Conservation (phyloP, 179 eudicot genomes). For the Silene vulgaris region DNA sequence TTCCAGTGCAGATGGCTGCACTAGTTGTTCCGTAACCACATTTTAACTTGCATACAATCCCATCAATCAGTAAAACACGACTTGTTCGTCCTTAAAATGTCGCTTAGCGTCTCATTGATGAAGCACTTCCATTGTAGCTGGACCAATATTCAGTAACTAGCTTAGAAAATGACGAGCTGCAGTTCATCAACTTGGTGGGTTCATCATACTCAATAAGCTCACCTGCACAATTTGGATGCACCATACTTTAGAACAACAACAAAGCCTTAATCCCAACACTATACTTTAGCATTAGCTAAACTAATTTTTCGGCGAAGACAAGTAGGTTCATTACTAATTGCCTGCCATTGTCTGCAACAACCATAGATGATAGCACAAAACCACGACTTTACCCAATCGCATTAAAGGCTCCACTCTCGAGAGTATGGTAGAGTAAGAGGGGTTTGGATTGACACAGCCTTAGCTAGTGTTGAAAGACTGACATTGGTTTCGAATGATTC, state of each 20-base stretch:
- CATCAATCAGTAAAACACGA: too few species aligned
- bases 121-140: slow-evolving; percentile 33
- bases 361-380: too few species aligned
- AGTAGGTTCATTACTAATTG: too few species aligned
- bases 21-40: neutral
- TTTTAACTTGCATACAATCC: neutral
- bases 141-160: slow-evolving; percentile 67
- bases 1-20: neutral
- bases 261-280: neutral
- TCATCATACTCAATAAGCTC: slow-evolving; percentile 52
- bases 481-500: too few species aligned
- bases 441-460: too few species aligned
- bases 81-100: neutral
- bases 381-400: too few species aligned
- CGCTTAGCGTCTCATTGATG: neutral
- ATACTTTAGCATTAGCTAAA: neutral
- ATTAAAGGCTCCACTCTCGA: too few species aligned
- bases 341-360: too few species aligned
- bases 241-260: neutral
- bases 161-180: slow-evolving; percentile 40
- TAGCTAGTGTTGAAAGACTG: too few species aligned
- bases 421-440: too few species aligned
- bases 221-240: slow-evolving; percentile 33
- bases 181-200: slow-evolving; percentile 48
- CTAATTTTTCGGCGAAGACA: too few species aligned